Base-by-base conservation (phyloP, 306 rosid genomes). In the Aeschynomene evenia region DNA sequence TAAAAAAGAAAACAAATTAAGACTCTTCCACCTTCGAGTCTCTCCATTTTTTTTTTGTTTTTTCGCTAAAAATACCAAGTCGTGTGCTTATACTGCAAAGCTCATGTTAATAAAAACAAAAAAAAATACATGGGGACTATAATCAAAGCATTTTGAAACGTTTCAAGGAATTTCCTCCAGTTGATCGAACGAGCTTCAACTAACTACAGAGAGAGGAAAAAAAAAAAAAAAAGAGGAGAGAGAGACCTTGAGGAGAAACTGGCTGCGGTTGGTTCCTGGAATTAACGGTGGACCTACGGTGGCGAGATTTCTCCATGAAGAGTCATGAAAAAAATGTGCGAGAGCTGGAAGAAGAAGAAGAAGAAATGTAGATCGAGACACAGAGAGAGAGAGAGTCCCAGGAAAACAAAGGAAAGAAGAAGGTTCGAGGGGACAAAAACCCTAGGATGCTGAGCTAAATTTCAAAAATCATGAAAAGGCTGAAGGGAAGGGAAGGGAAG, bases 221-320 rank as follows among this genome's bases (percentile, higher is more conserved):
- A 0, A 10, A 42, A 26, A 37, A 4, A 18, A 42, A 20, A 0
- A 1, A 55, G 40, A 4, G 16, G 57, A 43, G 63, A 3, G 77
- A 2, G 74, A 4, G 33, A 89, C 96, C 96, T 84, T 68, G 71
- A 19, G 81, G 42, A 50, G 60, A 60, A 81, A 70, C 20, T 72
- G 66, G 77, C 19, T 79, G 79, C 2, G 57, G 64, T 26, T 77
- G 77, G 78, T 49, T 57, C 72, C 66, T 77, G 26, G 64, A 10
- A 4, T 85, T 24, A 48, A 75, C 14, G 63, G 71, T 78, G 81
- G 84, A 83, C 62, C 84, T 80, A 82, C 46, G 49, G 61, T 54
- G 74, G 63, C 87, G 89, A 53, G 78, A 58, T 52, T 81, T 84
- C 42, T 94, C 91, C 96, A 91, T 84, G 4, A 12, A 26, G 70